phyloP scores from a whole-genome alignment of 495 filamentous ascomycete species.

The Symbiotaphrina buchneri region DNA sequence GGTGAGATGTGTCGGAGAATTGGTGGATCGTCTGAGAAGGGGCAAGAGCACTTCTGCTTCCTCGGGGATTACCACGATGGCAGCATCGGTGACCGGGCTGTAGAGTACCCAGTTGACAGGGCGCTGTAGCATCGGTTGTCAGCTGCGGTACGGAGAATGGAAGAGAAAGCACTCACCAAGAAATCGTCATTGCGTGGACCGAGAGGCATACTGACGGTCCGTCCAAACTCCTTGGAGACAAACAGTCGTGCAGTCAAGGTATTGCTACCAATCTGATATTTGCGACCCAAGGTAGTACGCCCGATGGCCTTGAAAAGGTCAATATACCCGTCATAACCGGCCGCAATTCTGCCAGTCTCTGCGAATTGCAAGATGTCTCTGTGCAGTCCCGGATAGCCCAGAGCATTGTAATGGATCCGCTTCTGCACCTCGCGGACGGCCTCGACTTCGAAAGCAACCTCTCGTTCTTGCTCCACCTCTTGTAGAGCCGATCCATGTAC shows the following conservation, averaged over 20 bases:
- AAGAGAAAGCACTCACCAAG: slow-evolving; percentile 12
- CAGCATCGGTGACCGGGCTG: slow-evolving; percentile 13
- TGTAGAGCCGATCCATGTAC: slow-evolving; percentile 16
- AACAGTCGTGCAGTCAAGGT: slow-evolving; percentile 11
- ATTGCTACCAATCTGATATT: slow-evolving; percentile 10
- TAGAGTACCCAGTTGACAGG: slow-evolving; percentile 27
- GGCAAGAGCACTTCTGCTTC: slow-evolving; percentile 27
- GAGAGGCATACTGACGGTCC: slow-evolving; percentile 12
- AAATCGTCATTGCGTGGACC: slow-evolving; percentile 14
- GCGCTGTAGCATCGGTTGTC: slow-evolving; percentile 10
- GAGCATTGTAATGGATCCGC: slow-evolving; percentile 10
- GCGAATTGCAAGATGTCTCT: slow-evolving; percentile 15
- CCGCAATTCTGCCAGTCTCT: slow-evolving; percentile 13
- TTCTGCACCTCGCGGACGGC: slow-evolving; percentile 17
- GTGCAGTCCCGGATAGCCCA: slow-evolving; percentile 15
- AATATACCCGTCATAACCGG: slow-evolving; percentile 9
- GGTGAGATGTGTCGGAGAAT: slow-evolving; percentile 15
- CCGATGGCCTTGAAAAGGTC: slow-evolving; percentile 14
- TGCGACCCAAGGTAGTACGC: slow-evolving; percentile 13
- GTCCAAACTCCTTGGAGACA: slow-evolving; percentile 18
- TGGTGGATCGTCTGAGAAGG: slow-evolving; percentile 10
- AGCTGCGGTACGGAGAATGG: slow-evolving; percentile 1
- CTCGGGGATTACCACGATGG: slow-evolving; percentile 27
- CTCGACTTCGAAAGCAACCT: slow-evolving; percentile 19
- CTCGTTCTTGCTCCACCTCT: slow-evolving; percentile 23